phyloP scores from a whole-genome alignment of 768 basidiomycete genomes.

The Phaeotremella skinneri region DNA sequence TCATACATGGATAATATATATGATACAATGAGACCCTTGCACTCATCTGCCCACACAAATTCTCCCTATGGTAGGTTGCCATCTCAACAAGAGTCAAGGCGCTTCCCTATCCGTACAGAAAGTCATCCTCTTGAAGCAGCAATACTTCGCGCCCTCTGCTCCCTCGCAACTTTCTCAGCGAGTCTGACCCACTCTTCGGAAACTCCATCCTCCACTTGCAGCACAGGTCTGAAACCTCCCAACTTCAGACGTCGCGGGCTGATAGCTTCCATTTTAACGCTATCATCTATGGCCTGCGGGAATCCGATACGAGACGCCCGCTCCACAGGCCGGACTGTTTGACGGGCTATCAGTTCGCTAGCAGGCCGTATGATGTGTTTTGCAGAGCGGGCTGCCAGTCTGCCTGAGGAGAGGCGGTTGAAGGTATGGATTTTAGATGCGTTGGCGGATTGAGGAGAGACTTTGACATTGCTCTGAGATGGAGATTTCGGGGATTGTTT shows the following conservation, averaged over 20 bases:
- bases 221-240: constrained; percentile 14
- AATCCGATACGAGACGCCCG: too few relatives aligned
- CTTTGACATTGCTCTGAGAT: not conserved
- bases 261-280: too few relatives aligned
- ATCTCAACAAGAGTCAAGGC: too few relatives aligned
- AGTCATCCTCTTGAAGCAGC: too few relatives aligned
- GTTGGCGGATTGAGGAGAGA: not conserved
- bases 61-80: too few relatives aligned
- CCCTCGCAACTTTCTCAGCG: not conserved
- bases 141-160: not conserved
- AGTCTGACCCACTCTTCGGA: constrained; percentile 10
- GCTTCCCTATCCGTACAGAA: too few relatives aligned
- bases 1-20: too few relatives aligned
- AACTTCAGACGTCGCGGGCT: constrained; percentile 1
- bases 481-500: not conserved
- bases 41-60: too few relatives aligned
- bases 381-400: not conserved
- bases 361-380: not conserved
- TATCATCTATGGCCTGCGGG: too few relatives aligned
- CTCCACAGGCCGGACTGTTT: not conserved
- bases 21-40: too few relatives aligned
- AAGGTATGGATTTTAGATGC: too few relatives aligned
- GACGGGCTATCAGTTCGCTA: not conserved
- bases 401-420: too few relatives aligned
- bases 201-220: constrained; percentile 13